Conservation (phyloP, 192 early-diverging fungal genomes). For the Entomortierella lignicola region DNA sequence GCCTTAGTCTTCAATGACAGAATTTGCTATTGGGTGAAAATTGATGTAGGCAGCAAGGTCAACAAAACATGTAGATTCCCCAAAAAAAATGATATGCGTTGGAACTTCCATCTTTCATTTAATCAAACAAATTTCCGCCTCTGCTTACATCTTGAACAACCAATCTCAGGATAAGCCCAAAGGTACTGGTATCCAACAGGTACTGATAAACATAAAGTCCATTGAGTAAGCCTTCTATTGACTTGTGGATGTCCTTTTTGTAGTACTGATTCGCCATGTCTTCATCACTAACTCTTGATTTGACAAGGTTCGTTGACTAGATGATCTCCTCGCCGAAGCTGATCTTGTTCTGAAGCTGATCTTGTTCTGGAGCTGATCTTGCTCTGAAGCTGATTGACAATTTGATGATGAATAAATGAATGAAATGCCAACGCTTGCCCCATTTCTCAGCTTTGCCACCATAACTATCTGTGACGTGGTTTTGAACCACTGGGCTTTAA, state of each 20-base stretch:
- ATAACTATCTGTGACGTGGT: conserved; percentile 17
- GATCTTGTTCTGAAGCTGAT: not conserved
- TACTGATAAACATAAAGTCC: conserved; percentile 47
- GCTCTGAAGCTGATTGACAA: not conserved
- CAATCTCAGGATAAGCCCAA: conserved; percentile 25
- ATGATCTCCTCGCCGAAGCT: not conserved
- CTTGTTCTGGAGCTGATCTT: not conserved
- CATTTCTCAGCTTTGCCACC: too few species aligned
- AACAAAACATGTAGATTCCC: too few species aligned
- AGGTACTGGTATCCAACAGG: conserved; percentile 42
- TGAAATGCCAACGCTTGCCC: too few species aligned
- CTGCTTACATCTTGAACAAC: conserved; percentile 42
- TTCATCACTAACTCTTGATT: not conserved
- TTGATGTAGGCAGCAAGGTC: not conserved
- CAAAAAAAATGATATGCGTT: too few species aligned
- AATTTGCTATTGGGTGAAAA: conserved; percentile 24
- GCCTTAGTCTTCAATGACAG: conserved; percentile 41
- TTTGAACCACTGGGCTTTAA: not conserved
- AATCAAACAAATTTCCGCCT: too few species aligned
- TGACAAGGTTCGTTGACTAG: not conserved
- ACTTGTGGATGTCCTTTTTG: conserved; percentile 44
- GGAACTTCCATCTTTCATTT: not conserved
- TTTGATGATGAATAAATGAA: too few species aligned
- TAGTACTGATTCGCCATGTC: conserved; percentile 29
- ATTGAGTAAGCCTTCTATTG: conserved; percentile 36